Percentiles rank a stretch among this genome's conserved stretches.
phyloP scores from a whole-genome alignment of 78 protist species.

The Dictyostelium discoideum region dicty_2.7 NC_007088.5:3827001-3827500 shows the following conservation, averaged over 20 bases:
- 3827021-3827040: not conserved
- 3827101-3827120: no score
- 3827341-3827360: not conserved
- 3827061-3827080: no score
- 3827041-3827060: not conserved
- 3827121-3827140: not conserved
- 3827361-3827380: not conserved
- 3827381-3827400: not conserved
- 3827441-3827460: not conserved
- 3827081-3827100: not conserved
- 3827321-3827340: not conserved
- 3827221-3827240: not conserved
- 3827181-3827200: slow-evolving; percentile 13
- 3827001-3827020: not conserved
- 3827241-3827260: not conserved
- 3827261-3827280: not conserved
- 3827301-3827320: not conserved
- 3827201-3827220: not conserved
- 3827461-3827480: not conserved
- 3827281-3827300: not conserved
- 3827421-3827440: not conserved
- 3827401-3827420: not conserved
- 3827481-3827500: not conserved
- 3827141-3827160: not conserved
- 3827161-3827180: not conserved